Evolutionary conservation across 2,329 filamentous ascomycete species (phyloP).

Genomic region (Laburnicola sp.): DNA sequence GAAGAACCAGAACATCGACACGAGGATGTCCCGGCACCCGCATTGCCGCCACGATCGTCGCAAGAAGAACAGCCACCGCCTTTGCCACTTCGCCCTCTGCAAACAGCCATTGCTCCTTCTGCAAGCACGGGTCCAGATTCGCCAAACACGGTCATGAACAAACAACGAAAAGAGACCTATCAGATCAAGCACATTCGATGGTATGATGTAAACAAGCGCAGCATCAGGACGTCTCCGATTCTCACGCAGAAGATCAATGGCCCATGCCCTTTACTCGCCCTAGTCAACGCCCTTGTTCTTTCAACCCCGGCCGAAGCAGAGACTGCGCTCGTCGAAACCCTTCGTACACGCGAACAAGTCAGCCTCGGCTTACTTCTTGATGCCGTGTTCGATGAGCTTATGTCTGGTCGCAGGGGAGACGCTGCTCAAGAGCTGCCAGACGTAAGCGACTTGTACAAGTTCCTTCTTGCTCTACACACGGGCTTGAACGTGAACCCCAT

Average conservation of each 20-base stretch:
- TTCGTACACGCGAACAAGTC: slow-evolving; percentile 82
- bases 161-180: slow-evolving; percentile 74
- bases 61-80: slow-evolving; percentile 39
- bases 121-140: slow-evolving; percentile 40
- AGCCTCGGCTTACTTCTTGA: slow-evolving; percentile 83
- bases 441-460: slow-evolving; percentile 82
- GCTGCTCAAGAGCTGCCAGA: slow-evolving; percentile 73
- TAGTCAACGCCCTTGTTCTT: slow-evolving; percentile 89
- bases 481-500: slow-evolving; percentile 98
- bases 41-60: slow-evolving; percentile 36
- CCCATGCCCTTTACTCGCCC: slow-evolving; percentile 86
- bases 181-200: slow-evolving; percentile 90
- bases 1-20: slow-evolving; percentile 32
- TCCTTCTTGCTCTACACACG: slow-evolving; percentile 85
- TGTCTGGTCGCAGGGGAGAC: slow-evolving; percentile 71
- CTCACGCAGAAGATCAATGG: slow-evolving; percentile 93
- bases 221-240: slow-evolving; percentile 80
- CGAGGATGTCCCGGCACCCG: slow-evolving; percentile 38
- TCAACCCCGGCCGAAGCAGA: slow-evolving; percentile 70
- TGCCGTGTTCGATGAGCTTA: slow-evolving; percentile 89
- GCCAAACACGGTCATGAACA: slow-evolving; percentile 45
- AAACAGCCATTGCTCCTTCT: slow-evolving; percentile 23
- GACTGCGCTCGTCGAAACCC: slow-evolving; percentile 74
- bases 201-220: slow-evolving; percentile 65
- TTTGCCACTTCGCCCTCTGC: slow-evolving; percentile 41